Conservation (phyloP, 148 eudicot species). For the Persicaria maculosa region DNA sequence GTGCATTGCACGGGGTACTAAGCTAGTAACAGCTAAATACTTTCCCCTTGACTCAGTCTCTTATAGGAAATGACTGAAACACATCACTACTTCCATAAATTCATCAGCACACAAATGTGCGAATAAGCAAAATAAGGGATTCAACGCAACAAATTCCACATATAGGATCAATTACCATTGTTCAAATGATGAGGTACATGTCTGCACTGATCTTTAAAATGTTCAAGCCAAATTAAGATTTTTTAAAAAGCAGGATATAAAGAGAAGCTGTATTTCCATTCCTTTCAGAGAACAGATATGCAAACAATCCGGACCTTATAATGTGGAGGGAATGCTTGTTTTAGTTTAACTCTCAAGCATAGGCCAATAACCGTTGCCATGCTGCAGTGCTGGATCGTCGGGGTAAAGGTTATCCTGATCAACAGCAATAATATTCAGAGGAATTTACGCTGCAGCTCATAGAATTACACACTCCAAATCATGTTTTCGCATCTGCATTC, state of each 20-base stretch:
- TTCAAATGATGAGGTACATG: too few species aligned
- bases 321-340: conserved; percentile 74
- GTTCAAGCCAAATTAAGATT: not conserved
- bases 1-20: too few species aligned
- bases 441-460: not conserved
- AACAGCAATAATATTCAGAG: conserved; percentile 1
- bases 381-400: conserved; percentile 85
- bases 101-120: too few species aligned
- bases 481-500: not conserved
- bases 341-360: conserved; percentile 75
- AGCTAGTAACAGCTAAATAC: too few species aligned
- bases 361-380: conserved; percentile 92
- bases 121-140: too few species aligned
- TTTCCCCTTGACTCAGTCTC: too few species aligned
- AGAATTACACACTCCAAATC: not conserved
- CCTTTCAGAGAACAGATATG: not conserved
- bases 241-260: not conserved
- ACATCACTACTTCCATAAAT: too few species aligned
- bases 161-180: too few species aligned
- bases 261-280: not conserved
- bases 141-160: too few species aligned
- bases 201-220: not conserved
- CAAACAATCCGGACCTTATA: conserved; percentile 48
- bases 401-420: conserved; percentile 82
- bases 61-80: too few species aligned